Evolutionary conservation across 2,329 filamentous ascomycete species (phyloP), one percentile per base, ranked within the genome.

Genomic region (Mariannaea elegans): DNA sequence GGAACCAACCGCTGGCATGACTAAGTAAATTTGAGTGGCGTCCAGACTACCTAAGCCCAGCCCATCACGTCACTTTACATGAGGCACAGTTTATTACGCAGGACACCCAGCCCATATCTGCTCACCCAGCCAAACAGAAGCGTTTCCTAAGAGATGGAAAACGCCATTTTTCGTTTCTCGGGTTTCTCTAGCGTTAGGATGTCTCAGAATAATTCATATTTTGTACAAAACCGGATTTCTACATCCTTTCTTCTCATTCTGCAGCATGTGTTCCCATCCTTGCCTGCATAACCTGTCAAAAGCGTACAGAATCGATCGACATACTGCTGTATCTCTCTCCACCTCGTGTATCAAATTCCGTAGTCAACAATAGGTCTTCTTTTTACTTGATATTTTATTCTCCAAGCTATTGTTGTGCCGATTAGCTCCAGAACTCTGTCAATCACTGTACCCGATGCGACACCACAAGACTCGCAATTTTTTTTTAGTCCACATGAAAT

Each of bases 401-500:
- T 27, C 13, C 14, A 24, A n/a, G 36, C 19, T 38, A 12, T 50
- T 39, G 47, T 13, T 18, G 36, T 34, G n/a, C 24, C 31, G n/a
- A 8, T 36, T 36, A 36, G 7, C 13, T 24, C 7, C 41, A 14
- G 41, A n/a, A 49, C 32, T 18, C 31, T 41, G 38, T 18, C n/a
- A 51, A 31, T 32, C 48, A 51, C 44, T 46, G n/a, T 44, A n/a
- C 24, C 23, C 9, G 29, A 10, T 49, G 32, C 46, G 18, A 49
- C 31, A 38, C 46, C 46, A 29, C 32, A 24, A 18, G 19, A 38
- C 19, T 34, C 32, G 46, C 46, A 18, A 16, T 36, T 7, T 36
- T 36, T 36, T 36, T 36, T 12, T 32, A 34, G 41, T 45, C 32
- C 48, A 50, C 21, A 66, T 67, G 64, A 62, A 56, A 61, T 61